Evolutionary conservation across 2,329 filamentous ascomycete genomes (phyloP).

Genomic region (Aspergillus fructus): DNA sequence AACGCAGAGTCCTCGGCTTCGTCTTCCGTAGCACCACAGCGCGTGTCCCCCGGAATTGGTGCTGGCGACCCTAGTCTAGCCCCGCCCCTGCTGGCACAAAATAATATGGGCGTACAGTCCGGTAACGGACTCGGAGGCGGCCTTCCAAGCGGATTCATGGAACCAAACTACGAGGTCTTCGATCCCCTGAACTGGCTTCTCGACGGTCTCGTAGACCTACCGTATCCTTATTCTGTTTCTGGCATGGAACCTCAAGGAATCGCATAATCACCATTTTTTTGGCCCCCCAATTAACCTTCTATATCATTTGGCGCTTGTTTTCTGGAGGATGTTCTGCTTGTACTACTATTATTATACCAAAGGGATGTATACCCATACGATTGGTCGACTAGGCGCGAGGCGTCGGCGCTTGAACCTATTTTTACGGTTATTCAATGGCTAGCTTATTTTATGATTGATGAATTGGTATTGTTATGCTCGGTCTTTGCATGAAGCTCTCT

Average conservation of each 20-base stretch:
- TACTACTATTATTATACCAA: constrained; percentile 22
- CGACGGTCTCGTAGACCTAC: constrained; percentile 79
- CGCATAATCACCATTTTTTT: constrained; percentile 21
- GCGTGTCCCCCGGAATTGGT: constrained; percentile 35
- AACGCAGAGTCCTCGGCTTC: constrained; percentile 70
- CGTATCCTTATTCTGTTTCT: constrained; percentile 61
- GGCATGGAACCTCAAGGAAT: constrained; percentile 46
- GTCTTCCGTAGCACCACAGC: constrained; percentile 53
- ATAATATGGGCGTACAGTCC: constrained; percentile 31
- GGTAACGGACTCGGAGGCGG: constrained; percentile 23
- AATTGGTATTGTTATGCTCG: background rate
- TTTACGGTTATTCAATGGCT: background rate
- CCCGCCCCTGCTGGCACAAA: constrained; percentile 34
- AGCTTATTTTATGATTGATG: constrained; percentile 4
- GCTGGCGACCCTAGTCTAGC: constrained; percentile 47
- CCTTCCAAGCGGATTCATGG: constrained; percentile 55
- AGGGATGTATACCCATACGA: constrained; percentile 7
- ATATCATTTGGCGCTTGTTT: background rate
- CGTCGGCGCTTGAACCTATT: constrained; percentile 6
- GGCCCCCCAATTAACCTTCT: background rate
- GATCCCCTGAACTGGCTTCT: constrained; percentile 93
- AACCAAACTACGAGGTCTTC: constrained; percentile 80
- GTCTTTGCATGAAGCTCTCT: background rate
- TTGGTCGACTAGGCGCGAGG: constrained; percentile 3
- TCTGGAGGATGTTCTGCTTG: constrained; percentile 4